A percentile compares a stretch with the other conserved stretches of the same genome.
Conservation (phyloP, 139 green algal species). For the Chlorella vulgaris region DNA sequence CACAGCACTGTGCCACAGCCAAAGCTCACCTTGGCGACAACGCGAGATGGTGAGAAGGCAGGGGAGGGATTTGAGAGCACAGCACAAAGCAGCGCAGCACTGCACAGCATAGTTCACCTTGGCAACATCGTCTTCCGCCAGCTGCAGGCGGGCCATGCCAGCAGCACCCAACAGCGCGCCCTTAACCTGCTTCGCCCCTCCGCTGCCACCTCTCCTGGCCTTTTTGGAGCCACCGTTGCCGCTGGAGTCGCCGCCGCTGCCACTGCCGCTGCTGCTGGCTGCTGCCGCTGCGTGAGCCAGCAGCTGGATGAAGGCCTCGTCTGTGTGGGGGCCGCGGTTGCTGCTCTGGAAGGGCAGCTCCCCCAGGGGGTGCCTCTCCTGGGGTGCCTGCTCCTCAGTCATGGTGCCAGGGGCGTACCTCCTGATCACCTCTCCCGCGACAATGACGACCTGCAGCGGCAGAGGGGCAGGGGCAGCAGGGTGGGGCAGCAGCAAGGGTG, state of each 20-base stretch:
- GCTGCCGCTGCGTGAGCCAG: slow-evolving; percentile 14
- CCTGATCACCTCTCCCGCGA: slow-evolving; percentile 41
- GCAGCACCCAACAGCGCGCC: neutral
- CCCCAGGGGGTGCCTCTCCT: slow-evolving; percentile 41
- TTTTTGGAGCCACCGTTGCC: neutral
- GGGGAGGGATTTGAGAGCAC: neutral
- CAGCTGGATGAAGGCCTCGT: slow-evolving; percentile 50
- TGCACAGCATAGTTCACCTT: too few species aligned
- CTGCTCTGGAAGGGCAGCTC: slow-evolving; percentile 44
- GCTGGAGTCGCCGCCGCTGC: neutral
- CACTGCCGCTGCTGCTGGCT: neutral
- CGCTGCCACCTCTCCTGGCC: neutral
- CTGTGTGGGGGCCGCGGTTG: slow-evolving; percentile 25
- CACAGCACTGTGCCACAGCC: too few species aligned
- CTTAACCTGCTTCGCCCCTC: neutral
- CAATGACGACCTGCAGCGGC: slow-evolving; percentile 31
- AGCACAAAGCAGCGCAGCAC: neutral
- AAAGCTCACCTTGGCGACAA: too few species aligned
- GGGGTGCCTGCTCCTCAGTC: slow-evolving; percentile 4
- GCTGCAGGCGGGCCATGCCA: neutral
- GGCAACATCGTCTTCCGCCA: slow-evolving; percentile 47
- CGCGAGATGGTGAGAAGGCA: neutral
- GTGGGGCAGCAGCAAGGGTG: too few species aligned
- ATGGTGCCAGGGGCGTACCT: neutral
- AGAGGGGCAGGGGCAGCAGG: too few species aligned